Conservation (phyloP, 768 basidiomycete species). For the Xerocomellus chrysenteron region DNA sequence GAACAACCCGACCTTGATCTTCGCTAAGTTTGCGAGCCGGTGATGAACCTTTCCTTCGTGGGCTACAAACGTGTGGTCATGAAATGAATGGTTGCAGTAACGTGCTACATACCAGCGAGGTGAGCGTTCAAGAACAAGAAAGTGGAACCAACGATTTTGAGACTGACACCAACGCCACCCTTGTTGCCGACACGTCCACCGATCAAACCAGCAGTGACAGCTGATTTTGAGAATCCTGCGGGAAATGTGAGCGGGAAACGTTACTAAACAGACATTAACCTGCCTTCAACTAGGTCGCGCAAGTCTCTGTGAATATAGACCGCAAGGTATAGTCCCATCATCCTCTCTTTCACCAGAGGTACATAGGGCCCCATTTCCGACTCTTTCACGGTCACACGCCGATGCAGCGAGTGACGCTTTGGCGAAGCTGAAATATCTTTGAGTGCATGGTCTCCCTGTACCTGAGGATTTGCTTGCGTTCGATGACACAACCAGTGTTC, state of each 20-base stretch:
- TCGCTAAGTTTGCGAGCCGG: slow-evolving; percentile 80
- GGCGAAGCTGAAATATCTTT: slow-evolving; percentile 40
- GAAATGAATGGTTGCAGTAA: not conserved
- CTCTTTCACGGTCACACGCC: slow-evolving; percentile 43
- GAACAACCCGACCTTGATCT: slow-evolving; percentile 68
- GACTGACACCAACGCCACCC: slow-evolving; percentile 85
- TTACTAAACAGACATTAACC: slow-evolving; percentile 1
- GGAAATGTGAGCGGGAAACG: not conserved
- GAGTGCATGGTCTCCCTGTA: slow-evolving; percentile 15
- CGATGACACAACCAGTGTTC: slow-evolving; percentile 68
- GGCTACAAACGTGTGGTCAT: slow-evolving; percentile 40
- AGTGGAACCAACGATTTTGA: slow-evolving; percentile 79
- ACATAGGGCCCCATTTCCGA: slow-evolving; percentile 73
- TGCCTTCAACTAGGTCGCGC: slow-evolving; percentile 62
- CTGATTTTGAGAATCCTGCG: slow-evolving; percentile 71
- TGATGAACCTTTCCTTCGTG: slow-evolving; percentile 75
- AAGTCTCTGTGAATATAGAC: slow-evolving; percentile 74
- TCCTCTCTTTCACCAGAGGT: slow-evolving; percentile 81
- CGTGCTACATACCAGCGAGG: slow-evolving; percentile 60
- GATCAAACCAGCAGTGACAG: slow-evolving; percentile 86
- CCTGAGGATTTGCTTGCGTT: slow-evolving; percentile 25
- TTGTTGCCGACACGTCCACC: slow-evolving; percentile 94
- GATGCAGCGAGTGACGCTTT: slow-evolving; percentile 44
- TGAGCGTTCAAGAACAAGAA: slow-evolving; percentile 91
- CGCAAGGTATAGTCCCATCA: slow-evolving; percentile 86